Conservation (phyloP, 2,329 filamentous ascomycete species). For the Fragosphaeria purpurea region DNA sequence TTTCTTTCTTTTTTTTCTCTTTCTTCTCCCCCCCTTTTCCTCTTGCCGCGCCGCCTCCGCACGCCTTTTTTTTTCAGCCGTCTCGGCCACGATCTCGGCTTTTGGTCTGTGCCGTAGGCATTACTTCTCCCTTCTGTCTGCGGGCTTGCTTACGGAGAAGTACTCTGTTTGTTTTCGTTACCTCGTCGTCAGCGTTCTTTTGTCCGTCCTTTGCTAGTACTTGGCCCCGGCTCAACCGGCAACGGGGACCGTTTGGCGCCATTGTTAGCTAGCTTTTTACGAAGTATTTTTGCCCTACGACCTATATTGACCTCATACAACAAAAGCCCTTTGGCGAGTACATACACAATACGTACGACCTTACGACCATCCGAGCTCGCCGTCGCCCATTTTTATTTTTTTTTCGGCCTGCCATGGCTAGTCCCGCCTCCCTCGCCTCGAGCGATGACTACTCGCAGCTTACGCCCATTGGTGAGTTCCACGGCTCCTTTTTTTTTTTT, state of each 20-base stretch:
- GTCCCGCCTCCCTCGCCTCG: constrained; percentile 34
- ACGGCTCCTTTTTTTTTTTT: too few relatives aligned
- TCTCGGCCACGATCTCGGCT: constrained; percentile 2
- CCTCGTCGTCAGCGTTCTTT: too few relatives aligned
- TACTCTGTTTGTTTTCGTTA: too few relatives aligned
- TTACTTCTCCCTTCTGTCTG: neutral
- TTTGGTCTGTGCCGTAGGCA: neutral
- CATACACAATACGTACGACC: too few relatives aligned
- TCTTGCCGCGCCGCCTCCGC: constrained; percentile 3
- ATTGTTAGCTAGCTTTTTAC: too few relatives aligned
- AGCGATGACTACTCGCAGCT: constrained; percentile 39
- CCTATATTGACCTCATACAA: too few relatives aligned
- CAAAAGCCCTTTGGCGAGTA: too few relatives aligned
- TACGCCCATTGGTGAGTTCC: constrained; percentile 44
- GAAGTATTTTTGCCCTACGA: too few relatives aligned
- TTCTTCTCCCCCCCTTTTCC: neutral
- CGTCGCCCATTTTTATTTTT: neutral
- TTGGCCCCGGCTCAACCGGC: too few relatives aligned
- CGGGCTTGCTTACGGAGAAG: too few relatives aligned
- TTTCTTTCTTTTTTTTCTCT: neutral
- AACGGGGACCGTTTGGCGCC: too few relatives aligned
- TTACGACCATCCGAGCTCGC: neutral
- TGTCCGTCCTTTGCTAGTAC: too few relatives aligned
- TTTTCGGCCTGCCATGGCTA: constrained; percentile 17
- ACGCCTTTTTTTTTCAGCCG: neutral